Percentiles rank a stretch among this genome's conserved stretches.
Conservation (phyloP, 106 monocot species). For the Allium cepa region DNA sequence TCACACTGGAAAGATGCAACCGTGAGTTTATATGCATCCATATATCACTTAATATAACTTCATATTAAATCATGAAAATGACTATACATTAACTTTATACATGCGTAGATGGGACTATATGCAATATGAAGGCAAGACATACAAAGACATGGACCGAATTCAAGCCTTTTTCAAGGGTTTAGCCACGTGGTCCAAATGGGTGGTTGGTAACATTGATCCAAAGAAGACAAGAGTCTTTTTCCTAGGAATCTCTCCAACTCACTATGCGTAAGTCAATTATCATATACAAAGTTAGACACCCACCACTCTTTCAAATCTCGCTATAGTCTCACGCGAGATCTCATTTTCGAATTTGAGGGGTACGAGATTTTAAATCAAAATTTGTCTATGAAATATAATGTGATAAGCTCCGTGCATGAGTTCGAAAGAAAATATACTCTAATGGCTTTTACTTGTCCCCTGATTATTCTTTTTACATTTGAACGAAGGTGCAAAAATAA, state of each 20-base stretch:
- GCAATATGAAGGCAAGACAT: constrained; percentile 29
- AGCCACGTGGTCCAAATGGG: constrained; percentile 52
- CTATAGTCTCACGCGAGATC: too few species aligned
- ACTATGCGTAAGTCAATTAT: constrained; percentile 32
- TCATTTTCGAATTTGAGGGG: too few species aligned
- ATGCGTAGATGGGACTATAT: constrained; percentile 67
- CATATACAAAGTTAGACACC: background rate
- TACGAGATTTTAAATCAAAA: too few species aligned
- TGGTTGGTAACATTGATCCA: constrained; percentile 30
- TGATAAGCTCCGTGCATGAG: too few species aligned
- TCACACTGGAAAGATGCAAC: constrained; percentile 41
- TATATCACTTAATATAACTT: background rate
- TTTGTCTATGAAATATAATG: too few species aligned
- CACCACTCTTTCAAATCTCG: too few species aligned
- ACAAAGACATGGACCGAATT: constrained; percentile 57
- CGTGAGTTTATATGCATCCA: constrained; percentile 16
- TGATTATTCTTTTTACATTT: too few species aligned
- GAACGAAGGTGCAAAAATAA: background rate
- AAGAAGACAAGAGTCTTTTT: constrained; percentile 39
- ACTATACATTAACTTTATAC: background rate
- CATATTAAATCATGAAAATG: background rate
- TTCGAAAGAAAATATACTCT: too few species aligned
- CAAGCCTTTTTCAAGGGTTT: constrained; percentile 54
- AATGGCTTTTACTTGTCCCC: too few species aligned
- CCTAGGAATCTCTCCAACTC: constrained; percentile 55